Evolutionary conservation across 805 yeast genomes (phyloP).

Genomic region (Lipomyces lipofer): DNA sequence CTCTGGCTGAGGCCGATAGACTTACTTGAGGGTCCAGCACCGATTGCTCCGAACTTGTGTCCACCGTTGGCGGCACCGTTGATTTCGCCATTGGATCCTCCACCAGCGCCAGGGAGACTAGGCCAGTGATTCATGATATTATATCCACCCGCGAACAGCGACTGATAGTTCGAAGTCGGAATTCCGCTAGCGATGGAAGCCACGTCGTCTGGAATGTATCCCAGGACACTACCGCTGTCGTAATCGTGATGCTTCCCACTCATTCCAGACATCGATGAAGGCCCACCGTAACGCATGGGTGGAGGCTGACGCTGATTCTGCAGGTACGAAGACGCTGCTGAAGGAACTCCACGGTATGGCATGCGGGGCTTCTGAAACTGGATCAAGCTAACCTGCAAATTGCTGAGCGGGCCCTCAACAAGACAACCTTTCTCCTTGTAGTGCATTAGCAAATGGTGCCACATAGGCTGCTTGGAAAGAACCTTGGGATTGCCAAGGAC

Average conservation of each 20-base stretch:
- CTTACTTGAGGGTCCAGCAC: slow-evolving; percentile 9
- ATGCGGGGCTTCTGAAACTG: slow-evolving; percentile 40
- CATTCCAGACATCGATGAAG: background rate
- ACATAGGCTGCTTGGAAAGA: slow-evolving; percentile 64
- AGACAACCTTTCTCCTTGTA: slow-evolving; percentile 82
- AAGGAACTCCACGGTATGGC: slow-evolving; percentile 29
- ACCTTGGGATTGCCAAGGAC: slow-evolving; percentile 84
- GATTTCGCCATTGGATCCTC: background rate
- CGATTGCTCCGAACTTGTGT: slow-evolving; percentile 20
- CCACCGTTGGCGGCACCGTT: background rate
- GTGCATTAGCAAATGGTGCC: slow-evolving; percentile 77
- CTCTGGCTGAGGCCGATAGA: slow-evolving; percentile 27
- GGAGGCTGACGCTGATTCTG: slow-evolving; percentile 10
- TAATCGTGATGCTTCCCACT: slow-evolving; percentile 36
- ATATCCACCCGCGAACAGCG: slow-evolving; percentile 26
- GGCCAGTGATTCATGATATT: slow-evolving; percentile 19
- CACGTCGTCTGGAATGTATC: slow-evolving; percentile 40
- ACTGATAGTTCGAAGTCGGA: slow-evolving; percentile 19
- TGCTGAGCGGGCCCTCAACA: slow-evolving; percentile 86
- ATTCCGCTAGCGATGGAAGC: slow-evolving; percentile 11
- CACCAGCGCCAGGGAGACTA: background rate
- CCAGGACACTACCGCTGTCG: slow-evolving; percentile 45
- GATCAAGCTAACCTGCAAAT: slow-evolving; percentile 69
- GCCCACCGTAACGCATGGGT: background rate
- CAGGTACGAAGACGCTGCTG: background rate